These are phyloP conservation scores for Kurtzmaniella quercitrusa DNA, from an alignment of 1,139 yeast species.

Conservation along the genomic window DNA sequence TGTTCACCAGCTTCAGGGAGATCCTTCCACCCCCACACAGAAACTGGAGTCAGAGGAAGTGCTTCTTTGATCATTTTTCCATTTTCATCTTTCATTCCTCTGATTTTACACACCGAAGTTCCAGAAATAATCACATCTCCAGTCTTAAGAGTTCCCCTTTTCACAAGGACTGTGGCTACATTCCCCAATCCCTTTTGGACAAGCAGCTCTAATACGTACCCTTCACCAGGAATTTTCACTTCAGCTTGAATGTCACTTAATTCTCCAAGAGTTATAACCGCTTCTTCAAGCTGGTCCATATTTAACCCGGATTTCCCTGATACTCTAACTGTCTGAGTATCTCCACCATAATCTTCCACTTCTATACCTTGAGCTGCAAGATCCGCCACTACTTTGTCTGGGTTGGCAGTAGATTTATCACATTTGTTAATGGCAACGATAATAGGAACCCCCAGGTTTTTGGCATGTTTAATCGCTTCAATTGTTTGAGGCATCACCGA, in stretches of 20 bases:
- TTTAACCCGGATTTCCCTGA: conserved; percentile 82
- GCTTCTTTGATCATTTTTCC: conserved; percentile 66
- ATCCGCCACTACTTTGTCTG: conserved; percentile 73
- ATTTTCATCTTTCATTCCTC: conserved; percentile 72
- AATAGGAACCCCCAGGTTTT: conserved; percentile 76
- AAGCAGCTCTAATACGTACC: conserved; percentile 87
- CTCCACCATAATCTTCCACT: conserved; percentile 94
- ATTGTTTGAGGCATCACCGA: conserved; percentile 97
- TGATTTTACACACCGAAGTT: conserved; percentile 77
- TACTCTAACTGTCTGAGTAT: conserved; percentile 82
- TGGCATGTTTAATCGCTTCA: conserved; percentile 93
- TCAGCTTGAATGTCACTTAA: conserved; percentile 75
- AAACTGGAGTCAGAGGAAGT: conserved; percentile 88
- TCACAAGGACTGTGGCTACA: conserved; percentile 78
- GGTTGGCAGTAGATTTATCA: conserved; percentile 72
- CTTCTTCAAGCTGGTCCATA: conserved; percentile 87
- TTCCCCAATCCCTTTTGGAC: conserved; percentile 81
- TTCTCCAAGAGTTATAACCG: conserved; percentile 81
- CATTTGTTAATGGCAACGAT: conserved; percentile 92
- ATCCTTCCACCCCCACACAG: conserved; percentile 92
- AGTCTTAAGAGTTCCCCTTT: conserved; percentile 68
- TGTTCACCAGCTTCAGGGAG: conserved; percentile 91
- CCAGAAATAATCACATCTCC: conserved; percentile 83
- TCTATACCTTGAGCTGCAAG: conserved; percentile 74
- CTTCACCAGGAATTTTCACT: conserved; percentile 58